These are phyloP conservation scores for Pyrenula aspistea DNA, from an alignment of 495 filamentous ascomycete genomes.

Conservation along the genomic window DNA sequence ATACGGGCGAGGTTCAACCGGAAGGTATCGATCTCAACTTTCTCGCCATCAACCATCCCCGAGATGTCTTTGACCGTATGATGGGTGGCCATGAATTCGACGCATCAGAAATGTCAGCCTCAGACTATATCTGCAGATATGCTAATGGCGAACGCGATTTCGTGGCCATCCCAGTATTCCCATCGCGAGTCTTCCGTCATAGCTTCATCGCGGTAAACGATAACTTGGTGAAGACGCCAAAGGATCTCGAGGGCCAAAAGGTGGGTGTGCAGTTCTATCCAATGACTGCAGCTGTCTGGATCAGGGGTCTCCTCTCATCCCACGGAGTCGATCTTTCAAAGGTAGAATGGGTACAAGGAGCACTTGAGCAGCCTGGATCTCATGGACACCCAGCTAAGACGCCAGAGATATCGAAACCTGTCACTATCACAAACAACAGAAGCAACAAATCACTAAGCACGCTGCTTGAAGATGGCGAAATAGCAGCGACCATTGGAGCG, in stretches of 20 bases:
- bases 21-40: conserved; percentile 20
- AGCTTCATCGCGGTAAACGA: conserved; percentile 25
- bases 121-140: conserved; percentile 23
- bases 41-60: conserved; percentile 15
- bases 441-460: conserved; percentile 19
- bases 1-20: conserved; percentile 12
- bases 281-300: conserved; percentile 31
- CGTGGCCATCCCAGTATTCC: conserved; percentile 26
- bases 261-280: conserved; percentile 27
- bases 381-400: conserved; percentile 15
- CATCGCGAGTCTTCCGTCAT: conserved; percentile 25
- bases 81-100: conserved; percentile 18
- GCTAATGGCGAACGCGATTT: conserved; percentile 16
- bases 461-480: conserved; percentile 24
- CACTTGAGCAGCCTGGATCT: conserved; percentile 16
- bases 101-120: conserved; percentile 21
- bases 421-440: conserved; percentile 13
- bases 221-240: conserved; percentile 16
- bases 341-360: conserved; percentile 24
- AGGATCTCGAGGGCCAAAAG: conserved; percentile 24
- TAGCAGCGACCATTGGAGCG: conserved; percentile 28
- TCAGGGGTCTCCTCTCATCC: conserved; percentile 19
- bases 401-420: conserved; percentile 12
- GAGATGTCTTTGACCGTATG: conserved; percentile 19
- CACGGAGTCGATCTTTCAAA: conserved; percentile 22